Percentiles rank a stretch among this genome's conserved stretches.
Conservation (phyloP, 345 rosid genomes). For the Durio zibethinus region DNA sequence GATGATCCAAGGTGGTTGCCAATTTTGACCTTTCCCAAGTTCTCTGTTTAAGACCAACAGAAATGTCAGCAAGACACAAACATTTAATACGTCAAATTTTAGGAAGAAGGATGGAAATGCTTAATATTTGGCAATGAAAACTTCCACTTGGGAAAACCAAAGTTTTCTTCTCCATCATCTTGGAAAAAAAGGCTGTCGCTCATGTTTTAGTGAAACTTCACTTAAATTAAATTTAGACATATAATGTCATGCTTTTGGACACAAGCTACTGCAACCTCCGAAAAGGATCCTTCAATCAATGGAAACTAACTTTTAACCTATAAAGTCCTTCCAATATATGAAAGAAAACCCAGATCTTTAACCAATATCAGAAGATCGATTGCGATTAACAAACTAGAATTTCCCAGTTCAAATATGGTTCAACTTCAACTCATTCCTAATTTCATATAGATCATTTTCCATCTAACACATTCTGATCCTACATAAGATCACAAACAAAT, state of each 20-base stretch:
- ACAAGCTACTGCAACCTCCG: not conserved
- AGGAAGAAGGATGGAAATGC: not conserved
- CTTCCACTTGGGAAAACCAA: not conserved
- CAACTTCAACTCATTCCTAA: not conserved
- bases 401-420: not conserved
- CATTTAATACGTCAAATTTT: not conserved
- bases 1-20: constrained; percentile 79
- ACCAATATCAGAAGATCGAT: not conserved
- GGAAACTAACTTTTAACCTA: not conserved
- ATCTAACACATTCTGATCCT: not conserved
- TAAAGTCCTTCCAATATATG: not conserved
- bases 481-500: not conserved
- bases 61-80: constrained; percentile 10
- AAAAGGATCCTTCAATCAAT: not conserved
- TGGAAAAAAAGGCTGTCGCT: not conserved
- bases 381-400: not conserved
- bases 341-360: not conserved
- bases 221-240: not conserved
- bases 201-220: not conserved
- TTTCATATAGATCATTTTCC: not conserved
- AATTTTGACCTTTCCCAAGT: constrained; percentile 96
- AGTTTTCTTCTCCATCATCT: not conserved
- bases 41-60: constrained; percentile 52
- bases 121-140: not conserved
- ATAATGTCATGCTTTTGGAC: not conserved